Base-by-base conservation (phyloP, 345 rosid species). In the Eucalyptus cladocalyx region DNA sequence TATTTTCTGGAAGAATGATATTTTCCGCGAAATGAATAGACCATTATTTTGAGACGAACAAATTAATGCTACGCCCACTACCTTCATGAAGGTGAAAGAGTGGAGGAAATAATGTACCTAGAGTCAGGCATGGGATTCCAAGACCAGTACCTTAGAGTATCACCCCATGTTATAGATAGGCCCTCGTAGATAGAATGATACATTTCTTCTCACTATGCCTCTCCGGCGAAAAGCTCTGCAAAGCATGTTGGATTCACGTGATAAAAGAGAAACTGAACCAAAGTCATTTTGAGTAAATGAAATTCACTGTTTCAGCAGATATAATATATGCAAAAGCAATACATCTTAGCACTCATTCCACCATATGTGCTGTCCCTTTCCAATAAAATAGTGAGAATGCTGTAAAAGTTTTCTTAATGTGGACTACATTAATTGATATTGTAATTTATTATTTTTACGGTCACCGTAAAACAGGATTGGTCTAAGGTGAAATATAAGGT, bases 141-240 rank as follows among this genome's bases (percentile, higher is more conserved):
- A 21, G 47, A 76, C 85, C 47, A 40, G 45, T 37, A 76, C 42
- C 34, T 56, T 19, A 90, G 91, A 26, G 88, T 85, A 60, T 86
- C 91, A 13, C 94, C 89, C 94, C 92, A 92, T 9, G 28, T 40
- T 87, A 93, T 92, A 24, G 37, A 28, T 5, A 93, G 89, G 90
- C 87, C 81, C 92, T 90, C 14, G 92, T 86, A 7, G 91, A 90
- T 10, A 92, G 86, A 92, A 88, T 92, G 91, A 51, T 88, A 32
- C 92, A 89, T 76, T 92, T 93, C 72, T 91, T 91, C 86, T 92
- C 93, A 65, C 88, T 91, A 26, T 30, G 34, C 76, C 91, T 90
- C 11, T 89, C 91, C 87, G 92, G 9, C 17, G 85, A 76, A 23
- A 76, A 76, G 85, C 85, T 76, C 85, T 40, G 85, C 85, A 76